A percentile compares a stretch with the other conserved stretches of the same genome.
Evolutionary conservation across 23 red algal species (phyloP).

Genomic region (Cyanidium caldarium): DNA sequence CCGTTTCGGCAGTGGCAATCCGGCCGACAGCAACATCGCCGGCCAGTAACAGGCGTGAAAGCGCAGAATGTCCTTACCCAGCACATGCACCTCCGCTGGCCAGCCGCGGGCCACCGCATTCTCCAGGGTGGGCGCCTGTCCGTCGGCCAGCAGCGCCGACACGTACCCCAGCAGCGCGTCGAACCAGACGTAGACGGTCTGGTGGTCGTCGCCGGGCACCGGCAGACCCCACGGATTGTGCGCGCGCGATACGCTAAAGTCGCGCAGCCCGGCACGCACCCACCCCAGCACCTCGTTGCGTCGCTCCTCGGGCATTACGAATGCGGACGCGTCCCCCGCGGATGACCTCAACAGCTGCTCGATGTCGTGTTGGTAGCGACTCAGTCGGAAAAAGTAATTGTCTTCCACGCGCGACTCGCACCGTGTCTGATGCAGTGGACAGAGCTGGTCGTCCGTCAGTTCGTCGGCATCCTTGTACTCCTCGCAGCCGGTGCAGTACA

Average conservation of each 20-base stretch:
- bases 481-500: slow-evolving; percentile 96
- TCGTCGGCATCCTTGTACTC: slow-evolving; percentile 93
- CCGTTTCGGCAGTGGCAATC: slow-evolving; percentile 41
- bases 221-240: slow-evolving; percentile 94
- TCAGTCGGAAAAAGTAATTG: slow-evolving; percentile 96
- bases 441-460: slow-evolving; percentile 34
- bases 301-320: slow-evolving; percentile 54
- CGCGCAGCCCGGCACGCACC: slow-evolving; percentile 67
- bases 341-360: slow-evolving; percentile 46
- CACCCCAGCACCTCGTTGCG: slow-evolving; percentile 90
- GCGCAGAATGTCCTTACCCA: slow-evolving; percentile 94
- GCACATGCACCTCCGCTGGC: slow-evolving; percentile 84
- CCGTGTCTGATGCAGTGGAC: slow-evolving; percentile 44
- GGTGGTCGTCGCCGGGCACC: slow-evolving; percentile 50
- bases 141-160: slow-evolving; percentile 31
- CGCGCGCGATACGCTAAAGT: slow-evolving; percentile 89
- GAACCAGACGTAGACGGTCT: slow-evolving; percentile 99
- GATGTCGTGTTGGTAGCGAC: slow-evolving; percentile 50
- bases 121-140: slow-evolving; percentile 25
- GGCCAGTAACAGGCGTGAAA: slow-evolving; percentile 99
- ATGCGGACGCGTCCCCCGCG: slow-evolving; percentile 58
- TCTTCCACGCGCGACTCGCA: slow-evolving; percentile 54
- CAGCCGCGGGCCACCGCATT: slow-evolving; percentile 26
- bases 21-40: slow-evolving; percentile 89
- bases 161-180: slow-evolving; percentile 91